These are phyloP conservation scores for Inga laurina DNA, from an alignment of 306 rosid species.

Conservation along the genomic window DNA sequence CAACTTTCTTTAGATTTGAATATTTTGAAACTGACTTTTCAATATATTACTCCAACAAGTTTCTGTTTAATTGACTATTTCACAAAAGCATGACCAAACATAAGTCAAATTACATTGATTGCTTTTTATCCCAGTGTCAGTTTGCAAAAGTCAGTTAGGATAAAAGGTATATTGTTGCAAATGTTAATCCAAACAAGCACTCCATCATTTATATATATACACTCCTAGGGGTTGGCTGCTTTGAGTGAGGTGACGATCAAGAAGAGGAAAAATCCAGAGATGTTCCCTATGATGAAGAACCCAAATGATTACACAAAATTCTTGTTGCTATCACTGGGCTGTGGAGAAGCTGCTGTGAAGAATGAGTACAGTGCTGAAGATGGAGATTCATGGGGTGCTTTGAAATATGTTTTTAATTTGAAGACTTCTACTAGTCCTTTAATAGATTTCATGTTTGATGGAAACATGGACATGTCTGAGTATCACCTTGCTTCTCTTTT, in stretches of 20 bases:
- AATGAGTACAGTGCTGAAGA: not conserved
- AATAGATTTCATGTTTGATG: not conserved
- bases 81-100: too few relatives aligned
- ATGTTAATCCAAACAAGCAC: too few relatives aligned
- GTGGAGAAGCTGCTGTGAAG: constrained; percentile 34
- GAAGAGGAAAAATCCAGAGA: constrained; percentile 20
- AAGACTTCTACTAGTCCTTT: not conserved
- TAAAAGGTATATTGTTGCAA: too few relatives aligned
- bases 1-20: too few relatives aligned
- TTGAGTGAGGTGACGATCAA: constrained; percentile 47
- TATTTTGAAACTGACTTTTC: too few relatives aligned
- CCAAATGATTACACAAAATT: constrained; percentile 41
- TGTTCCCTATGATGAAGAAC: constrained; percentile 26
- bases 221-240: constrained; percentile 39
- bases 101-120: too few relatives aligned
- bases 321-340: constrained; percentile 52
- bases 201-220: not conserved
- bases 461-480: constrained; percentile 15
- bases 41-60: too few relatives aligned
- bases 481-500: constrained; percentile 15
- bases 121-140: too few relatives aligned
- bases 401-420: not conserved
- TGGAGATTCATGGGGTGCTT: not conserved
- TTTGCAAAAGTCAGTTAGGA: too few relatives aligned
- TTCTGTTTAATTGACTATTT: too few relatives aligned